Evolutionary conservation across 2,329 filamentous ascomycete species (phyloP), one percentile per base, ranked within the genome.

Genomic region (Drechslerella coelobrocha): DNA sequence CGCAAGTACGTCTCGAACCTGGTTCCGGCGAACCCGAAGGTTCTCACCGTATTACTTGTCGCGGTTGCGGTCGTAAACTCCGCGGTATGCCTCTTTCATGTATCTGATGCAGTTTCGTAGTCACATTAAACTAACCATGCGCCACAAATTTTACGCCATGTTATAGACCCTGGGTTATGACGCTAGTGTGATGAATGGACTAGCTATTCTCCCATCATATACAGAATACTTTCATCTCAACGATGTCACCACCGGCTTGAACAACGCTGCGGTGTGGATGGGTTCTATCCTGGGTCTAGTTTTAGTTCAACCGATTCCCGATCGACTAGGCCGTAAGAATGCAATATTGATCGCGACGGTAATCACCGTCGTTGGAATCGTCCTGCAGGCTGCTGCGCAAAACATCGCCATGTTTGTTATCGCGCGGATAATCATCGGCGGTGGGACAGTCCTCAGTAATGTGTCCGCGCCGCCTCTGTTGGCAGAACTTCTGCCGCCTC

Each of bases 171-270:
- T 73, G 21, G 61, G 80, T 23, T 82, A 82, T 56, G 82, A 84
- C 62, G 80, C 81, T 1, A 84, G 82, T 1, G 83, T 85, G 78
- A 78, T 85, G 77, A 85, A 85, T 68, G 83, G 83, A 0, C 79
- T 87, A 23, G 84, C 85, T 65, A 85, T 86, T 65, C 75, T 86
- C 14, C 83, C 84, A 0, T 81, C 81, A 0, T 86, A 86, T 75
- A 81, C 79, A 0, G 79, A 84, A 37, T 86, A 86, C 75, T 86
- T 86, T 77, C 73, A 80, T 2, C 80, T 86, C 6, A 85, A 78
- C n/a, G 76, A 81, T 0, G 81, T 82, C 0, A 84, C 83, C 0
- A 82, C 80, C 0, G 83, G 82, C 2, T 79, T 86, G 14, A 85
- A 85, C 73, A 86, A 83, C 2, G 81, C 83, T 0, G 82, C 82